These are phyloP conservation scores for Arthrinium puccinioides DNA, from an alignment of 2,329 filamentous ascomycete genomes.

Conservation along the genomic window DNA sequence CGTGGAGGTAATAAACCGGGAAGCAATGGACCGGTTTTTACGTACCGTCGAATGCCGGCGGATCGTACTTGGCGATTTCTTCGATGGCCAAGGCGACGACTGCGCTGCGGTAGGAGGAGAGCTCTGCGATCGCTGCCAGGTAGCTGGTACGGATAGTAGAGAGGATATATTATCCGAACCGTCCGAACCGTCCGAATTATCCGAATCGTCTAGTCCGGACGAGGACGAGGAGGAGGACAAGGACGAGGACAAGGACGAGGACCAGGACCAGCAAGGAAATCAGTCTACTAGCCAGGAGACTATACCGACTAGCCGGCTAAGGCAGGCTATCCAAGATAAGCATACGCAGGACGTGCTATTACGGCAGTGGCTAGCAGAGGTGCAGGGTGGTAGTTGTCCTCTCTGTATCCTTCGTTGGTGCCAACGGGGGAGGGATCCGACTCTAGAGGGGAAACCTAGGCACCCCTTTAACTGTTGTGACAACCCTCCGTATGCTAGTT, in stretches of 20 bases:
- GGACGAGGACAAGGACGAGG: background rate
- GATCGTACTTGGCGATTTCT: background rate
- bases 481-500: background rate
- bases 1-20: background rate
- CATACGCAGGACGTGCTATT: background rate
- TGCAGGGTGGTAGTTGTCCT: background rate
- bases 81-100: background rate
- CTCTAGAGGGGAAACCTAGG: background rate
- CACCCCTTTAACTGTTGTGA: background rate
- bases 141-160: background rate
- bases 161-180: too few species aligned
- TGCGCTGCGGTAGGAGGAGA: background rate
- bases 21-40: conserved; percentile 1
- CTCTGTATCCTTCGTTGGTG: background rate
- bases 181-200: too few species aligned
- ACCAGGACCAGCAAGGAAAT: background rate
- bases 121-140: background rate
- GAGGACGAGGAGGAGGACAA: background rate
- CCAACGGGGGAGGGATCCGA: background rate
- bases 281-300: background rate
- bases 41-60: background rate
- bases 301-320: background rate
- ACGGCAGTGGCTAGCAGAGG: background rate
- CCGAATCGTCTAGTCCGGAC: too few species aligned
- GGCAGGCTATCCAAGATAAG: background rate